Conservation (phyloP, 1,139 yeast species). For the Yamadazyma triangularis region DNA sequence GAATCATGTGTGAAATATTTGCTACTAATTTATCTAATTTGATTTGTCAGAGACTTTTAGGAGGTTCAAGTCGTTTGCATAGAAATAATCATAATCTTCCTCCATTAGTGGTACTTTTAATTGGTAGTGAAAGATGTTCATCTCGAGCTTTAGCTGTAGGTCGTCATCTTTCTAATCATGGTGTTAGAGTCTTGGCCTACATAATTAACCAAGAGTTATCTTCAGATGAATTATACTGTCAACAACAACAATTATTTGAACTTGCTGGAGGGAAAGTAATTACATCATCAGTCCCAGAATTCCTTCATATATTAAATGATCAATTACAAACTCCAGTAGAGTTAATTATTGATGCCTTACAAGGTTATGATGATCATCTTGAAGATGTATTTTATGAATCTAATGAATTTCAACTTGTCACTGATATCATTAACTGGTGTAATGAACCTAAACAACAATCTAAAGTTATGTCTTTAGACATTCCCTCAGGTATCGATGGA, state of each 20-base stretch:
- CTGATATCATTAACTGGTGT: slow-evolving; percentile 49
- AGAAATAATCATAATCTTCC: slow-evolving; percentile 67
- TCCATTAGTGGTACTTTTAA: slow-evolving; percentile 68
- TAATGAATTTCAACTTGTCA: slow-evolving; percentile 43
- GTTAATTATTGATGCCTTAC: slow-evolving; percentile 73
- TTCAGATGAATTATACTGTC: slow-evolving; percentile 24
- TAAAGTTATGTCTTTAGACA: slow-evolving; percentile 66
- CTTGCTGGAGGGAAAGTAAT: slow-evolving; percentile 42
- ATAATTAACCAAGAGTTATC: slow-evolving; percentile 35
- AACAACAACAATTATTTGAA: slow-evolving; percentile 53
- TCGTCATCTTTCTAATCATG: slow-evolving; percentile 73
- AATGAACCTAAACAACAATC: slow-evolving; percentile 46
- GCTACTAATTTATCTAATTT: slow-evolving; percentile 64
- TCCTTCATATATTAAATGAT: slow-evolving; percentile 28
- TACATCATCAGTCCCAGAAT: slow-evolving; percentile 26
- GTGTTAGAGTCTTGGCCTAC: slow-evolving; percentile 62
- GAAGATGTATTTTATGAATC: slow-evolving; percentile 43
- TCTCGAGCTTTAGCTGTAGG: slow-evolving; percentile 75
- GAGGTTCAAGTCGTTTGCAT: slow-evolving; percentile 63
- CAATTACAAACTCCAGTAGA: slow-evolving; percentile 73
- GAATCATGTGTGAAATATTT: slow-evolving; percentile 61
- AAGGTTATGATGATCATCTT: slow-evolving; percentile 74
- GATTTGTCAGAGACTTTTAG: slow-evolving; percentile 53
- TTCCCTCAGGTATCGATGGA: slow-evolving; percentile 83
- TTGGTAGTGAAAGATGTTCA: slow-evolving; percentile 74